These are phyloP conservation scores for Ganoderma leucocontextum DNA, from an alignment of 1,284 basidiomycete genomes.

Conservation along the genomic window DNA sequence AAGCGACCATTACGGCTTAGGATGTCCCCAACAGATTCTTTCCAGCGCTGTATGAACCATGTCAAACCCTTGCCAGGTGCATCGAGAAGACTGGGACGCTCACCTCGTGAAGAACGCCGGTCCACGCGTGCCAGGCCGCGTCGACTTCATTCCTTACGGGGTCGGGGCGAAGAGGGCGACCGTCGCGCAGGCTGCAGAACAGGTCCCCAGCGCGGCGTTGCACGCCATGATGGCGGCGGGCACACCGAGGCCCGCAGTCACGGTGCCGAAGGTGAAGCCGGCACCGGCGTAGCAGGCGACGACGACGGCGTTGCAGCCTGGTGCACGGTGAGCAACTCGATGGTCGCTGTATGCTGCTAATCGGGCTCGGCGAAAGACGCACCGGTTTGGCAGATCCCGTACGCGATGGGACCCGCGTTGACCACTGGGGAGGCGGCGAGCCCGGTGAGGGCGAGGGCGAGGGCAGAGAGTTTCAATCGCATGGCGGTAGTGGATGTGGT, in stretches of 20 bases:
- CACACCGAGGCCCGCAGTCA: slow-evolving; percentile 49
- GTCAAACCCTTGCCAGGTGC: neutral
- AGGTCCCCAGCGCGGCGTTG: slow-evolving; percentile 57
- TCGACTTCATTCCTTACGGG: slow-evolving; percentile 28
- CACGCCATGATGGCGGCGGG: slow-evolving; percentile 59
- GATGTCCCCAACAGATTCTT: neutral
- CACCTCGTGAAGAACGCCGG: neutral
- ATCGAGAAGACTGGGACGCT: neutral
- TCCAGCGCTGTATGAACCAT: neutral
- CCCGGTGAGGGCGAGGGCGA: neutral
- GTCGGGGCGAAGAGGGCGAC: slow-evolving; percentile 40
- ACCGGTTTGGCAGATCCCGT: slow-evolving; percentile 60
- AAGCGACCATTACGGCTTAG: neutral
- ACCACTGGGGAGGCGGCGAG: slow-evolving; percentile 1
- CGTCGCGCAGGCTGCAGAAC: slow-evolving; percentile 40
- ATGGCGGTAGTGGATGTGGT: neutral
- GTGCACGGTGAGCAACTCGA: neutral
- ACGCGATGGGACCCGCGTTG: slow-evolving; percentile 51
- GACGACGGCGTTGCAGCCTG: slow-evolving; percentile 61
- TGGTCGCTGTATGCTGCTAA: neutral
- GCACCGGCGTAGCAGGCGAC: slow-evolving; percentile 64
- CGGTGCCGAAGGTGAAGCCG: slow-evolving; percentile 58
- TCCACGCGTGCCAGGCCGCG: neutral
- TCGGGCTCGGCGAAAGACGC: slow-evolving; percentile 8
- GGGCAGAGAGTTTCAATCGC: slow-evolving; percentile 12